phyloP scores from a whole-genome alignment of 2,329 filamentous ascomycete species.

The Drechmeria coniospora region DNA sequence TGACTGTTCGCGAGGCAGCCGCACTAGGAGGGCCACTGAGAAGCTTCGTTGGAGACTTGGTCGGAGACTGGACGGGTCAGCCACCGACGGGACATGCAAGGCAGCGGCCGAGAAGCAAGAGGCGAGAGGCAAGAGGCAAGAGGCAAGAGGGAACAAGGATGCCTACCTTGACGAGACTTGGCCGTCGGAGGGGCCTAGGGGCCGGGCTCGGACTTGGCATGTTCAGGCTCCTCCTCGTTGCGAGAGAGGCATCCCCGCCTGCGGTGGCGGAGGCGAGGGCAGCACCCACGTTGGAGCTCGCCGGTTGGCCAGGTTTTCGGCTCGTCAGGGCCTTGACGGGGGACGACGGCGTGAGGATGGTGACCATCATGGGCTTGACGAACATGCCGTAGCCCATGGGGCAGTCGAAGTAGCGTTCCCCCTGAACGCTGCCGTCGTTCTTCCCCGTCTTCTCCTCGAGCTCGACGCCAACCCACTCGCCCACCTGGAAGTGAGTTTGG shows the following conservation, averaged over 20 bases:
- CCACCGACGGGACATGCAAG: too few species aligned
- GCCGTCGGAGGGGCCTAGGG: constrained; percentile 37
- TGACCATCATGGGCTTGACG: constrained; percentile 56
- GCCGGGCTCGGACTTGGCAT: constrained; percentile 58
- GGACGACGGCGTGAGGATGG: constrained; percentile 36
- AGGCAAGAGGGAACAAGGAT: too few species aligned
- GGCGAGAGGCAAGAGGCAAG: too few species aligned
- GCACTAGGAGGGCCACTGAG: constrained; percentile 40
- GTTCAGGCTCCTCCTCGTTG: constrained; percentile 54
- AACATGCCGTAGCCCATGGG: constrained; percentile 68
- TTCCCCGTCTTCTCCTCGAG: constrained; percentile 71
- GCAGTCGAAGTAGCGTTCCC: constrained; percentile 80
- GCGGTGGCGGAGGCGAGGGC: constrained; percentile 21
- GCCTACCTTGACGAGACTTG: constrained; percentile 42
- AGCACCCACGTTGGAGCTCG: constrained; percentile 34
- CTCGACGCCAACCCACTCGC: constrained; percentile 83
- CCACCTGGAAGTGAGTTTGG: constrained; percentile 60
- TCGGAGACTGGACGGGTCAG: constrained; percentile 43
- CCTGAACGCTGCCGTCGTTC: constrained; percentile 85
- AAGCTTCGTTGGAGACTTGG: constrained; percentile 68
- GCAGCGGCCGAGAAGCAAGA: too few species aligned
- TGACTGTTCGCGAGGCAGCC: constrained; percentile 46
- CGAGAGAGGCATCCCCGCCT: constrained; percentile 33
- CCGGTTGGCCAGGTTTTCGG: constrained; percentile 29
- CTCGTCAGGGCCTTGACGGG: constrained; percentile 20